These are phyloP conservation scores for Neurospora africana DNA, from an alignment of 495 filamentous ascomycete species.

Conservation along the genomic window DNA sequence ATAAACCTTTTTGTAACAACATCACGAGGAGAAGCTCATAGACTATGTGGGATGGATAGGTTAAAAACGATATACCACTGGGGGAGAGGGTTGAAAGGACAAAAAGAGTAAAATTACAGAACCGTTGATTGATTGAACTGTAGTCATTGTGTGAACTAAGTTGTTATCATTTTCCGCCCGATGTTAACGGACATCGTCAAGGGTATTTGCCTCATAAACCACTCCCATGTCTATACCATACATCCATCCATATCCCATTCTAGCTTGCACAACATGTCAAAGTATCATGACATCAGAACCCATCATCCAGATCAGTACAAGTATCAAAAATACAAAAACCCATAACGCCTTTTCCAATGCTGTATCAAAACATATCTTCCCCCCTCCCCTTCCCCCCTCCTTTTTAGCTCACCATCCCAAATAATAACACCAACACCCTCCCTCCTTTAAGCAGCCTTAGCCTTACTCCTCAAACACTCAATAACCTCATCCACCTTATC, in stretches of 20 bases:
- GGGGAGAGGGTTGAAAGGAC: background rate
- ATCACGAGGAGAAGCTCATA: background rate
- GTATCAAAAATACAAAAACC: background rate
- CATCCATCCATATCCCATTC: background rate
- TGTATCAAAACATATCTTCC: background rate
- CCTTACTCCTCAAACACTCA: slow-evolving; percentile 49
- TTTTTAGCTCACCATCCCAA: too few species aligned
- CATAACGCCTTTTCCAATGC: background rate
- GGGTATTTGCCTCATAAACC: background rate
- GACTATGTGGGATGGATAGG: background rate
- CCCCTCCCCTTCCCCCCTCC: background rate
- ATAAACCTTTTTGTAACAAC: background rate
- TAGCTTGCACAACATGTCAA: background rate
- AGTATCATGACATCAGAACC: background rate
- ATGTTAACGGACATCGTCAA: background rate
- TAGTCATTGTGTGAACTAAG: background rate
- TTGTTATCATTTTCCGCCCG: background rate
- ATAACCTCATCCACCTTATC: slow-evolving; percentile 68
- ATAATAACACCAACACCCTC: too few species aligned
- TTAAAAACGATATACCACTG: background rate
- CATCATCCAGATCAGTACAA: background rate
- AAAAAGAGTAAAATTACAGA: background rate
- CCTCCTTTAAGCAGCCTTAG: slow-evolving; percentile 2
- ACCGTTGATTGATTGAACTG: background rate
- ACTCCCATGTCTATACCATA: background rate